Base-by-base conservation (phyloP, 805 yeast species). In the Zygosaccharomyces pseudorouxii region DNA sequence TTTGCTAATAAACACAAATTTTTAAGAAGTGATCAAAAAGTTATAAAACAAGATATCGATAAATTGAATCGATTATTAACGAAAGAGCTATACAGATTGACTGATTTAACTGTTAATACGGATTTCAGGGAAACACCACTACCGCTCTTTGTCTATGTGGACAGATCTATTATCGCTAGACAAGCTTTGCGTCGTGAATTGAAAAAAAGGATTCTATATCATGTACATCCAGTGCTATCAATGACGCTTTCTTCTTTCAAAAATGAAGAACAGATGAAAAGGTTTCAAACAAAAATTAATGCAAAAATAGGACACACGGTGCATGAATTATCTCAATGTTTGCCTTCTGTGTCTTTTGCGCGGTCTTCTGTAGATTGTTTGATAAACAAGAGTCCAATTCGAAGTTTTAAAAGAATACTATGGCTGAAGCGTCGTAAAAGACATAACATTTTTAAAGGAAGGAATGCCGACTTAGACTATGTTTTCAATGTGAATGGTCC, bases 351-450 rank as follows among this genome's bases (percentile, higher is more conserved):
- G 5, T 53, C 49, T 38, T 64, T 59, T 41, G 44, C 55, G 7
- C 55, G 57, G 20, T 52, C 50, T 27, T 53, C 57, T 3, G 51
- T 60, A 3, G 70, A 65, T 36, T 59, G 68, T 40, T 46, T 65
- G n/a, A 39, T 55, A 8, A 47, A 48, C 12, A 42, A 50, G 3
- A 61, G 68, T 42, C 64, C 69, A 6, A 57, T 63, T 2, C 55
- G 58, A 11, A 59, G 60, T 2, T 68, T 67, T 47, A 64, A 60
- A 19, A 61, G 70, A 45, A 53, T 68, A 28, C 56, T 62, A 47
- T 67, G 72, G 72, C 50, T 66, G 25, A 65, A 64, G 33, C 56
- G 57, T 5, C 50, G 53, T 2, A 61, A 58, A 38, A 56, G 71
- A 45, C 48, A 41, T 4, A 51, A 49, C 19, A 46, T 52, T 1